Conservation (phyloP, 106 monocot genomes). For the Dioscorea alata region DNA sequence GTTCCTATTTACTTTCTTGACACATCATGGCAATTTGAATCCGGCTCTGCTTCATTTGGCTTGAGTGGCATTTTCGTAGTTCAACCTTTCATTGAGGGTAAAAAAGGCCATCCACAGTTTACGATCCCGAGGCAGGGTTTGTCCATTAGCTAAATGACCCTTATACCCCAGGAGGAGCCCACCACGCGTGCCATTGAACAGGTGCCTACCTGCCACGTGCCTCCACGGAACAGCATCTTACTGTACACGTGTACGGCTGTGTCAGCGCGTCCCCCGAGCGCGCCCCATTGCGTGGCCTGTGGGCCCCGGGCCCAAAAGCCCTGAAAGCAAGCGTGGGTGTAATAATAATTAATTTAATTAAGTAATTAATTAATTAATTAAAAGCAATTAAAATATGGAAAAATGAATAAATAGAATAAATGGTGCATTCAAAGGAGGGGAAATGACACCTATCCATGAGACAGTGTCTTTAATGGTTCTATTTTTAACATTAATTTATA, state of each 20-base stretch:
- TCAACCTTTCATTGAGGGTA: background rate
- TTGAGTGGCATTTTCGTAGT: background rate
- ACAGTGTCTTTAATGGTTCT: background rate
- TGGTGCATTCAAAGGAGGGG: slow-evolving; percentile 7
- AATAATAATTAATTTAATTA: too few species aligned
- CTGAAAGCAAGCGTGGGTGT: too few species aligned
- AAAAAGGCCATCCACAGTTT: background rate
- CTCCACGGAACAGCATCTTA: background rate
- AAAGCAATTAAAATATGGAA: background rate
- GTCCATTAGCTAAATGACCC: background rate
- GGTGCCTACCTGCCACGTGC: background rate
- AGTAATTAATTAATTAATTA: background rate
- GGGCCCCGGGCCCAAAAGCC: too few species aligned
- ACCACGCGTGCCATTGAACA: slow-evolving; percentile 1
- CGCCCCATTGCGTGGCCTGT: too few species aligned
- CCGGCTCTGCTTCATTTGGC: background rate
- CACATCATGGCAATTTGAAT: background rate
- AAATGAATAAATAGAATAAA: background rate
- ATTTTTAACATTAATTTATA: background rate
- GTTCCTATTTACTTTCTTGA: background rate
- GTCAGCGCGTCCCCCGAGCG: background rate
- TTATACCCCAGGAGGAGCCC: background rate
- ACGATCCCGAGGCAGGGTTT: background rate
- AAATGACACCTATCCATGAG: background rate
- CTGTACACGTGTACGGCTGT: background rate